Evolutionary conservation across 75 land plant species (phyloP).

Genomic region (Selaginella moellendorffii): DNA sequence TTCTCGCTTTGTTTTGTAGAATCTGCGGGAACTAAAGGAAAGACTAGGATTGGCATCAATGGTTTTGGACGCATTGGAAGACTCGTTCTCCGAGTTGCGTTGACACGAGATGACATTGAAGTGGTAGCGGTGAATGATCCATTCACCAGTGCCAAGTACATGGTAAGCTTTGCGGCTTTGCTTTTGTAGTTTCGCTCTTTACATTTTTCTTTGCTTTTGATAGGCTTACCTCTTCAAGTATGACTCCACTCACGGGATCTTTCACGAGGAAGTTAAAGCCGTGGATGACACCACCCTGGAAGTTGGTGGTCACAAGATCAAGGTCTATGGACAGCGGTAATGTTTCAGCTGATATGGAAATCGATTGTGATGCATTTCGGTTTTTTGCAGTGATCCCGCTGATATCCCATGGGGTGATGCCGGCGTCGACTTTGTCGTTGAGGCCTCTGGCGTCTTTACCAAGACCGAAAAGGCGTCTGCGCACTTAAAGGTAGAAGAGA

Average conservation of each 20-base stretch:
- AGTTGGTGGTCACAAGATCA: constrained; percentile 8
- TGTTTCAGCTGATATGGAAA: background rate
- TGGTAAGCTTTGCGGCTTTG: constrained; percentile 23
- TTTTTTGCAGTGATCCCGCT: constrained; percentile 55
- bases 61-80: background rate
- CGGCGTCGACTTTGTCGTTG: constrained; percentile 83
- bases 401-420: constrained; percentile 88
- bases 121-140: constrained; percentile 94
- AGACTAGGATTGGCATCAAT: background rate
- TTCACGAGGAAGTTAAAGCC: background rate
- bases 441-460: constrained; percentile 90
- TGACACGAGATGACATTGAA: background rate
- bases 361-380: background rate
- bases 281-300: background rate
- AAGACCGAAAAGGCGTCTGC: constrained; percentile 62
- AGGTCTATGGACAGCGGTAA: constrained; percentile 1
- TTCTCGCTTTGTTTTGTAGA: background rate
- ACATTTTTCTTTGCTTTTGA: background rate
- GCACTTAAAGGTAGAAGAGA: constrained; percentile 49
- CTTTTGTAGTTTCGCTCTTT: no score
- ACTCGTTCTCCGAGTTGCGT: constrained; percentile 55
- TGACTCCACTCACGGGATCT: constrained; percentile 4
- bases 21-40: background rate
- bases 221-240: constrained; percentile 8
- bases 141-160: constrained; percentile 82